Evolutionary conservation across 768 basidiomycete species (phyloP).

Genomic region (Boletus coccyginus): DNA sequence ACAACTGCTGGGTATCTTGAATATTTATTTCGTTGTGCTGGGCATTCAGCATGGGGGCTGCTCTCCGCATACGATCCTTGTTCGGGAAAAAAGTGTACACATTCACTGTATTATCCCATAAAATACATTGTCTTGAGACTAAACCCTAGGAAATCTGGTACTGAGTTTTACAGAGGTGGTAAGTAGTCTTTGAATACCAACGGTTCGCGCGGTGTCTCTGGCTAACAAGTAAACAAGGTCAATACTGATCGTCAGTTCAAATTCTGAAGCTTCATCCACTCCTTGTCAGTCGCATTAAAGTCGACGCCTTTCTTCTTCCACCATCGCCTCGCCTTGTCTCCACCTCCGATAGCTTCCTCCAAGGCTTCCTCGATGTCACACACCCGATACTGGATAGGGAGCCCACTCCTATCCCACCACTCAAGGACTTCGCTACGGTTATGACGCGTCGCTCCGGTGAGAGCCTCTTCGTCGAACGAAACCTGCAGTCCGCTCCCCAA

Average conservation of each 20-base stretch:
- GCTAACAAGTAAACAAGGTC: background rate
- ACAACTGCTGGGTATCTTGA: slow-evolving; percentile 2
- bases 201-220: background rate
- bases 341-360: slow-evolving; percentile 84
- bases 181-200: background rate
- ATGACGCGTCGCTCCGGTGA: slow-evolving; percentile 77
- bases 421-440: slow-evolving; percentile 79
- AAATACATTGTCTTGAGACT: slow-evolving; percentile 8
- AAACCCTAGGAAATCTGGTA: background rate
- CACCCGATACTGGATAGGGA: slow-evolving; percentile 82
- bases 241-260: slow-evolving; percentile 47
- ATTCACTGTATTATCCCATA: slow-evolving; percentile 6
- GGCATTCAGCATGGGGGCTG: background rate
- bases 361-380: slow-evolving; percentile 91
- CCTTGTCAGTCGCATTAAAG: slow-evolving; percentile 79
- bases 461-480: slow-evolving; percentile 75
- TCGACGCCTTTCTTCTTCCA: slow-evolving; percentile 81
- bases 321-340: slow-evolving; percentile 72
- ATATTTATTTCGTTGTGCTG: background rate
- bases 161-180: slow-evolving; percentile 4
- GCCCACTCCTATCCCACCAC: slow-evolving; percentile 83
- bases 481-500: slow-evolving; percentile 71
- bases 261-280: slow-evolving; percentile 83
- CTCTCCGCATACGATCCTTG: background rate
- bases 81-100: slow-evolving; percentile 10